phyloP scores from a whole-genome alignment of 108 stramenopile genomes.

The Epithemia pelagica region DNA sequence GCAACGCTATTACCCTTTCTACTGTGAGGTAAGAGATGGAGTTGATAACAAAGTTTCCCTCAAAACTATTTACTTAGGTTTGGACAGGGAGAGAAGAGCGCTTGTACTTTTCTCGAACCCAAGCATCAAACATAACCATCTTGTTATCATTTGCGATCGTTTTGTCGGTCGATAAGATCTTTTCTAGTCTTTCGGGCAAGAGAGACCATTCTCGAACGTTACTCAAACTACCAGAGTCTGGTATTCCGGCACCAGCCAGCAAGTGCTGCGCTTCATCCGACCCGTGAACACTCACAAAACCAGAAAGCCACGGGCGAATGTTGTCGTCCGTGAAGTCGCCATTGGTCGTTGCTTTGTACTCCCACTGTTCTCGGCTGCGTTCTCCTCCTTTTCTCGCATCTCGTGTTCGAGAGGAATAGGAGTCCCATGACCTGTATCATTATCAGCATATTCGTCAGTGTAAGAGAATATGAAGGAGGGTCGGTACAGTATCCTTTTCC shows the following conservation, averaged over 20 bases:
- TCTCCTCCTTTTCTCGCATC: constrained; percentile 35
- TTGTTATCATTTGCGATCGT: constrained; percentile 12
- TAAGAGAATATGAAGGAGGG: too few relatives aligned
- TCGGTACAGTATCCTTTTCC: too few relatives aligned
- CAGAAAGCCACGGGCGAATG: constrained; percentile 40
- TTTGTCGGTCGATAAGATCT: constrained; percentile 2
- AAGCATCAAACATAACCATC: constrained; percentile 14
- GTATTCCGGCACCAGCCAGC: constrained; percentile 29
- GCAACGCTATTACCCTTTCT: too few relatives aligned
- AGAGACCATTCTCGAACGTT: constrained; percentile 1
- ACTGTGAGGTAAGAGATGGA: too few relatives aligned
- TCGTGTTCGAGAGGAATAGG: constrained; percentile 33
- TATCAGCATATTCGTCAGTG: too few relatives aligned
- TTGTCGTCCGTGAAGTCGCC: constrained; percentile 29
- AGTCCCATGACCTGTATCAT: constrained; percentile 21
- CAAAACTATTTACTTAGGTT: too few relatives aligned
- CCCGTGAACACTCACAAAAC: constrained; percentile 36
- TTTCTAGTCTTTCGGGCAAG: constrained; percentile 7
- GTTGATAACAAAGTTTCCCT: too few relatives aligned
- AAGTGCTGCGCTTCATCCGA: constrained; percentile 20
- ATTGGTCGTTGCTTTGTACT: constrained; percentile 22
- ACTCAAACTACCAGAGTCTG: neutral
- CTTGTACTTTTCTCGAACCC: constrained; percentile 12
- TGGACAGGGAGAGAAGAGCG: too few relatives aligned
- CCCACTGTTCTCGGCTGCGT: constrained; percentile 31